Conservation (phyloP, 139 green algal species). For the Chlamydomonas sphaeroides region DNA sequence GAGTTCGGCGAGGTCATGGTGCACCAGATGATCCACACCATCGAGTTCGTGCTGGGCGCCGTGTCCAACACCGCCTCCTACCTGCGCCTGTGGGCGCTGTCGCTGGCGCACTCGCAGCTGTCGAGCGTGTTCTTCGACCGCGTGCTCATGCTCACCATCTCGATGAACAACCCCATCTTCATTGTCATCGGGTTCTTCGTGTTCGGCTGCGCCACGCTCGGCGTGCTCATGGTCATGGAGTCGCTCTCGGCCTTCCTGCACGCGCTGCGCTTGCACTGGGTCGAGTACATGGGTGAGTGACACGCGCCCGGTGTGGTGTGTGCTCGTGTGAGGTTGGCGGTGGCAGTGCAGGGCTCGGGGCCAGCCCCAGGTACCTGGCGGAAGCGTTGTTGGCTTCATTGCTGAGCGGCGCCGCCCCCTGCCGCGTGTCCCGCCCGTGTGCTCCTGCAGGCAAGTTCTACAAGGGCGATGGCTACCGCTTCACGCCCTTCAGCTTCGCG, state of each 20-base stretch:
- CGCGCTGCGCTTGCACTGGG: conserved; percentile 97
- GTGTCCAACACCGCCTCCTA: conserved; percentile 98
- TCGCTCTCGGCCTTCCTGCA: conserved; percentile 97
- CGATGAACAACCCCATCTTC: conserved; percentile 46
- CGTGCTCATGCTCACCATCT: conserved; percentile 85
- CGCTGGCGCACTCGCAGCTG: conserved; percentile 96
- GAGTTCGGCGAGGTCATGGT: conserved; percentile 85
- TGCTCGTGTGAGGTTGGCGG: no score
- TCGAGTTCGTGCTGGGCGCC: conserved; percentile 98
- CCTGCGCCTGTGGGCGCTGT: conserved; percentile 98
- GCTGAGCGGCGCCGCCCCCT: no score
- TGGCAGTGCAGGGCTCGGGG: no score
- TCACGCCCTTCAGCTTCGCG: conserved; percentile 86
- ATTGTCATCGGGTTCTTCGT: conserved; percentile 89
- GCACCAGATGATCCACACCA: conserved; percentile 92
- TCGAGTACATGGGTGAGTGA: background rate
- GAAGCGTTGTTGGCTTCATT: no score
- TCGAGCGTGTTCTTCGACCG: conserved; percentile 94
- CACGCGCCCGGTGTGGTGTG: no score
- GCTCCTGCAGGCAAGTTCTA: conserved; percentile 73
- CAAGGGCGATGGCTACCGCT: conserved; percentile 85
- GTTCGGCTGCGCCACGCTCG: conserved; percentile 91
- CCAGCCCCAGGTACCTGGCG: no score
- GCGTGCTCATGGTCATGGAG: conserved; percentile 99
- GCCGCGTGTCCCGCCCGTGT: conserved; percentile 49